A percentile compares a stretch with the other conserved stretches of the same genome.
phyloP scores from a whole-genome alignment of 2,329 filamentous ascomycete species.

The Penicillium sp. region DNA sequence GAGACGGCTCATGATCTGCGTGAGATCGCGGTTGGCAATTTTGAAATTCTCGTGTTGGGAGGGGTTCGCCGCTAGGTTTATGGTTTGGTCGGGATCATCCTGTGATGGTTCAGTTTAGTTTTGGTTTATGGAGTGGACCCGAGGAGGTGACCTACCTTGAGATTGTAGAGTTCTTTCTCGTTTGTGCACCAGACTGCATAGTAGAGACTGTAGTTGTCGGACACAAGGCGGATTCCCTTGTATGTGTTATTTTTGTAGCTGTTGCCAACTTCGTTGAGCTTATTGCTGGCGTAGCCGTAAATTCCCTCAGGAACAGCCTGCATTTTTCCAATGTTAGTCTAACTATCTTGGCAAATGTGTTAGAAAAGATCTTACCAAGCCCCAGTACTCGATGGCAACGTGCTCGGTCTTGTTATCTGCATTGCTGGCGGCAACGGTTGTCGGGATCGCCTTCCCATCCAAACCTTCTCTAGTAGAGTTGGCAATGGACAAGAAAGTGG shows the following conservation, averaged over 20 bases:
- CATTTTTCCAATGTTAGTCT: background rate
- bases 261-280: constrained; percentile 13
- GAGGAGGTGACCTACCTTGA: constrained; percentile 47
- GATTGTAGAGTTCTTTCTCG: constrained; percentile 66
- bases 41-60: constrained; percentile 15
- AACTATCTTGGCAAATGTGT: background rate
- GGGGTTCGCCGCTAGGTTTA: constrained; percentile 42
- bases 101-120: constrained; percentile 22
- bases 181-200: constrained; percentile 71
- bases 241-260: constrained; percentile 56
- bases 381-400: constrained; percentile 61
- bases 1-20: constrained; percentile 51
- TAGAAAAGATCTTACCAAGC: constrained; percentile 27
- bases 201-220: constrained; percentile 59
- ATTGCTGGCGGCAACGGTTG: constrained; percentile 30
- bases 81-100: constrained; percentile 55
- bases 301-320: constrained; percentile 30
- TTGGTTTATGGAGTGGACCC: background rate
- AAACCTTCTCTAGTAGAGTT: constrained; percentile 49
- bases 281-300: constrained; percentile 27
- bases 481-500: constrained; percentile 55
- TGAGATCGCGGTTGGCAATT: constrained; percentile 20
- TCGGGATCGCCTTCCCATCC: constrained; percentile 56
- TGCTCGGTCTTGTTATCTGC: constrained; percentile 49
- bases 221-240: constrained; percentile 59